Base-by-base conservation (phyloP, 1,139 yeast species). In the Cylindricascospora bacillispora region DNA sequence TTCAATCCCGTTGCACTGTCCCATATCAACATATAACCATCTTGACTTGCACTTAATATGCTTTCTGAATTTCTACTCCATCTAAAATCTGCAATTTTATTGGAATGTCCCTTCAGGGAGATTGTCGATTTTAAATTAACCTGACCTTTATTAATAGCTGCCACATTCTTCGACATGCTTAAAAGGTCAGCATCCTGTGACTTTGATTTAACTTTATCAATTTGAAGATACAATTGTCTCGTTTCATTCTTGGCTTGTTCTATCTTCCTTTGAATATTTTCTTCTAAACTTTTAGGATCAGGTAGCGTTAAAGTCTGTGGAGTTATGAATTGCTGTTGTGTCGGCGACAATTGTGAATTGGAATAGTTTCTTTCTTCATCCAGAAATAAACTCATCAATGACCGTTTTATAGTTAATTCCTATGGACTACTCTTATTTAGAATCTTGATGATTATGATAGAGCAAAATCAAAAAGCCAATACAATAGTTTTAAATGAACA, bases 1-100 rank as follows among this genome's bases (percentile, higher is more conserved):
- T 86, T 86, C 41, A 68, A 60, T 2, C 89, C 89, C 1, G 82
- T 70, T 2, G 67, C 60, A 0, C 85, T 67, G 51, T 85, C 89
- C 95, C 95, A 86, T 18, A 83, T 55, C 28, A 86, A 63, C 62
- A 83, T 64, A 47, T 71, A 79, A 2, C 95, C 95, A 54, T 86
- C 95, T 49, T 82, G 94, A 20, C 92, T 75, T 0, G 85, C 83
- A 26, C 85, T 72, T 7, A 83, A 57, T 3, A 86, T 49, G 25
- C 62, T 64, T 24, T 59, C 54, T 11, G 81, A 70, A 44, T 79
- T 77, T 1, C 60, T 49, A 30, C 75, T 67, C 89, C 94, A 80
- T 32, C 71, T 63, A 39, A 80, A 60, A 37, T 73, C 73, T 12
- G 75, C 67, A 14, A 85, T 67, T 49, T 85, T 82, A 44, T 75